Evolutionary conservation across 495 filamentous ascomycete genomes (phyloP).

Genomic region (Astrothelium subdiscretum): DNA sequence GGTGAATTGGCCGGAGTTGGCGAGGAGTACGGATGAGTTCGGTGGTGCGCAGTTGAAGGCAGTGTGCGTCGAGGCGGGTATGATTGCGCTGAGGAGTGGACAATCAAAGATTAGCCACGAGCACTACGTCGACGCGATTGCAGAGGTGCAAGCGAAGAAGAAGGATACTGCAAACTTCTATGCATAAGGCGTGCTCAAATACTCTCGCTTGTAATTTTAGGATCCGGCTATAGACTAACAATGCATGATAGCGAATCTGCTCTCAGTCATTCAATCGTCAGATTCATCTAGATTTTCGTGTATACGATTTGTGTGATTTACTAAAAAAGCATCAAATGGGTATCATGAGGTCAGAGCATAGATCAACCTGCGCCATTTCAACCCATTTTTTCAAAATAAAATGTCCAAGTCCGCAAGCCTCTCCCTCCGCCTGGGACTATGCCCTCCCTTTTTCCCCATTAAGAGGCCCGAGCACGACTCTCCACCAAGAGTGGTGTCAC

Average conservation of each 20-base stretch:
- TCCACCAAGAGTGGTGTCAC: not conserved
- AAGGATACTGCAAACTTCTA: slow-evolving; percentile 63
- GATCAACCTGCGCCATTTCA: not conserved
- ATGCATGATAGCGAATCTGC: not conserved
- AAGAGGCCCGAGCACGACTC: not conserved
- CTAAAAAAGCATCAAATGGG: not conserved
- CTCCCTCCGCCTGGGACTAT: not conserved
- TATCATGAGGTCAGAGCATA: not conserved
- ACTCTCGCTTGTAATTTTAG: not conserved
- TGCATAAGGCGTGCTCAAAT: slow-evolving; percentile 25
- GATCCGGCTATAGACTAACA: not conserved
- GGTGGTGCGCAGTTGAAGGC: slow-evolving; percentile 96
- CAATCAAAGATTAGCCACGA: slow-evolving; percentile 92
- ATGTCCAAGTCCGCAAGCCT: not conserved
- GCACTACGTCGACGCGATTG: slow-evolving; percentile 97
- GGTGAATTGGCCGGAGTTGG: slow-evolving; percentile 94
- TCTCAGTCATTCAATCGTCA: not conserved
- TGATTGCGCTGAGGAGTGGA: slow-evolving; percentile 92
- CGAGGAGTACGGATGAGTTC: slow-evolving; percentile 97
- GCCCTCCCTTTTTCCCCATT: not conserved
- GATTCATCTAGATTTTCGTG: not conserved
- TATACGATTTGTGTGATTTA: not conserved
- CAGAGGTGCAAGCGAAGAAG: slow-evolving; percentile 97
- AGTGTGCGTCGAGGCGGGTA: slow-evolving; percentile 96
- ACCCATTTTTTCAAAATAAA: not conserved